A percentile compares a stretch with the other conserved stretches of the same genome.
These are phyloP conservation scores for Botrytis tulipae DNA, from an alignment of 2,329 filamentous ascomycete species.

Conservation along the genomic window DNA sequence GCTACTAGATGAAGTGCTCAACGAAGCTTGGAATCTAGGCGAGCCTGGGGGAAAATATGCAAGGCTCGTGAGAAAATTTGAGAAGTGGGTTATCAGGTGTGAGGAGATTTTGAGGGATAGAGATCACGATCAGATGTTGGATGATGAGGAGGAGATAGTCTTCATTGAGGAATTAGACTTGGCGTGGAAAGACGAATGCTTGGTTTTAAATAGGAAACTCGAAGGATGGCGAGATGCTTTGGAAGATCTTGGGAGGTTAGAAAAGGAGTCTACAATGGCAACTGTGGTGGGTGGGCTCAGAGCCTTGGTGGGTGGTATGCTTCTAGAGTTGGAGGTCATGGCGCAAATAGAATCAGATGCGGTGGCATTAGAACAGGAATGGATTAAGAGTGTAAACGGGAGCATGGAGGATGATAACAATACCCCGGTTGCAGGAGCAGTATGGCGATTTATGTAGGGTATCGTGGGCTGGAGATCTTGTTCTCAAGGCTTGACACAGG, in stretches of 20 bases:
- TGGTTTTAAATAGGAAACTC: slow-evolving; percentile 52
- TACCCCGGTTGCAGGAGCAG: slow-evolving; percentile 33
- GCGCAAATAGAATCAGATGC: slow-evolving; percentile 58
- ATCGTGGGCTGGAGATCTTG: not conserved
- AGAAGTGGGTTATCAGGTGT: slow-evolving; percentile 54
- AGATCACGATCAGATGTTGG: slow-evolving; percentile 27
- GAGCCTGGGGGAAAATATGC: slow-evolving; percentile 56
- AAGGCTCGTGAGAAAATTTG: slow-evolving; percentile 55
- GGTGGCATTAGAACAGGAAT: slow-evolving; percentile 54
- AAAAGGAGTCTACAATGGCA: slow-evolving; percentile 44
- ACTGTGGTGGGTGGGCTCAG: slow-evolving; percentile 50
- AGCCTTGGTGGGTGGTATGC: slow-evolving; percentile 55
- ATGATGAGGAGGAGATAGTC: slow-evolving; percentile 41
- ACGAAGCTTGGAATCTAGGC: slow-evolving; percentile 56
- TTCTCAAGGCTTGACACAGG: not conserved
- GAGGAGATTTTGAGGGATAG: slow-evolving; percentile 49
- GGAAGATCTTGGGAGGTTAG: slow-evolving; percentile 43
- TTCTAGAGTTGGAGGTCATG: slow-evolving; percentile 62
- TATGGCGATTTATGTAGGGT: slow-evolving; percentile 32
- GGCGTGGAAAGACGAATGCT: slow-evolving; percentile 59
- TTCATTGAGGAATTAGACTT: slow-evolving; percentile 57
- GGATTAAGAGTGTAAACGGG: slow-evolving; percentile 55
- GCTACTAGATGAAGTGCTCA: slow-evolving; percentile 54
- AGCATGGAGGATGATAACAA: slow-evolving; percentile 21
- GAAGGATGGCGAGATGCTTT: slow-evolving; percentile 53